Percentiles rank a stretch among this genome's conserved stretches.
Evolutionary conservation across 2,329 filamentous ascomycete genomes (phyloP).

Genomic region (Cordyceps cicadae): DNA sequence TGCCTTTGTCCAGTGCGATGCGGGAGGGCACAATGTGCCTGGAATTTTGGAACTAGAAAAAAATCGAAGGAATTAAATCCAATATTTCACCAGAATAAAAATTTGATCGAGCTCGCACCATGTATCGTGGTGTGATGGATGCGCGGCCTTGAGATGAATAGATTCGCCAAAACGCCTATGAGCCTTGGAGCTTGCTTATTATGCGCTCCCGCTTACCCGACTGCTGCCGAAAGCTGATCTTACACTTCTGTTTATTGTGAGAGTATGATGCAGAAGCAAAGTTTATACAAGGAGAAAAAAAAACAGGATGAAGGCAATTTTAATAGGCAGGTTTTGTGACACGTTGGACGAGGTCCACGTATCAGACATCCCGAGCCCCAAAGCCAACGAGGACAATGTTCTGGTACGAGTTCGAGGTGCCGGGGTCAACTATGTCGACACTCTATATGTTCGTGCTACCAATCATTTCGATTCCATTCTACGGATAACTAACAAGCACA

Average conservation of each 20-base stretch:
- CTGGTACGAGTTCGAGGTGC: constrained; percentile 40
- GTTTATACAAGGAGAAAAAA: neutral
- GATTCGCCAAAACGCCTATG: neutral
- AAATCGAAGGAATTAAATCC: no score
- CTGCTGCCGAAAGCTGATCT: neutral
- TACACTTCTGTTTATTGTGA: neutral
- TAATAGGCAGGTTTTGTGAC: constrained; percentile 20
- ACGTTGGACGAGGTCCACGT: constrained; percentile 19
- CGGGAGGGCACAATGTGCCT: no score
- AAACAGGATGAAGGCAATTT: constrained; percentile 22
- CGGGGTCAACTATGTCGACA: constrained; percentile 52
- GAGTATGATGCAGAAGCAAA: neutral
- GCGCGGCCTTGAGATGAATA: neutral
- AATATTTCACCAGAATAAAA: neutral
- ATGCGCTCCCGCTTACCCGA: neutral
- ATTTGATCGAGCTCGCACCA: no score
- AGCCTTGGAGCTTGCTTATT: neutral
- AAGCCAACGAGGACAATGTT: constrained; percentile 15
- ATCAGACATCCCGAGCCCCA: constrained; percentile 18
- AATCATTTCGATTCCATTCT: neutral
- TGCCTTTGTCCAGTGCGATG: neutral
- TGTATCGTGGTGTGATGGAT: neutral
- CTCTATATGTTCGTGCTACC: constrained; percentile 37
- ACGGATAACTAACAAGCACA: constrained; percentile 11
- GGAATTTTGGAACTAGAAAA: neutral